Base-by-base conservation (phyloP, 495 filamentous ascomycete genomes). In the Penicillium riverlandense region DNA sequence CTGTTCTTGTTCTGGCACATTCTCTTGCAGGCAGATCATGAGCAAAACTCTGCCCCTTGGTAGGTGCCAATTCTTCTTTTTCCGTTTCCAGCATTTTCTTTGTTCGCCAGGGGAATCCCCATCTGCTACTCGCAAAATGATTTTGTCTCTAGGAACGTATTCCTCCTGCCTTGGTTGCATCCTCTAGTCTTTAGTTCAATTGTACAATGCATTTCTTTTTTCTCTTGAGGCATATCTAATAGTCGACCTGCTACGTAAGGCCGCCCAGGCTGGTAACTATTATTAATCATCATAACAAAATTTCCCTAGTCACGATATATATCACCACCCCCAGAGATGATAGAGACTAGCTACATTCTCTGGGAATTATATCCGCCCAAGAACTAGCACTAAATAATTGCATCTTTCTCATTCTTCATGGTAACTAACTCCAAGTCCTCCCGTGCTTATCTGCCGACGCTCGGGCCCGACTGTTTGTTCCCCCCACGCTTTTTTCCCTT, bases 61-160 rank as follows among this genome's bases (percentile, higher is more conserved):
- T 71, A 71, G 67, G 65, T 70, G 67, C 57, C 57, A 49, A 49
- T 55, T 45, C 42, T 57, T 49, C 52, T 40, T 52, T 49, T 49
- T 49, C 50, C 53, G 51, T 52, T 47, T 55, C 51, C 45, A 42
- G 28, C 33, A 46, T 22, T 29, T 29, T 44, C 38, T 27, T 15
- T 35, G 50, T 54, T 47, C 49, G 40, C 46, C 43, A 34, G 45
- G 35, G 15, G 53, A 2, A 10, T 34, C 32, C 22, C 4, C 54
- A 50, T 10, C 16, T 34, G 44, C 31, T 35, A 41, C 44, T 48
- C 34, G 47, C 57, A 61, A 22, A 22, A 22, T 61, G 51, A 59
- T 27, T 55, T 40, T 61, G 53, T 61, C 51, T 59, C 54, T 64
- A 64, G 58, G 55, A 50, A 41, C 44, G 27, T 37, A 22, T 12